Percentiles rank a stretch among this genome's conserved stretches.
Conservation (phyloP, 306 rosid genomes). For the Begonia fuchsioides region DNA sequence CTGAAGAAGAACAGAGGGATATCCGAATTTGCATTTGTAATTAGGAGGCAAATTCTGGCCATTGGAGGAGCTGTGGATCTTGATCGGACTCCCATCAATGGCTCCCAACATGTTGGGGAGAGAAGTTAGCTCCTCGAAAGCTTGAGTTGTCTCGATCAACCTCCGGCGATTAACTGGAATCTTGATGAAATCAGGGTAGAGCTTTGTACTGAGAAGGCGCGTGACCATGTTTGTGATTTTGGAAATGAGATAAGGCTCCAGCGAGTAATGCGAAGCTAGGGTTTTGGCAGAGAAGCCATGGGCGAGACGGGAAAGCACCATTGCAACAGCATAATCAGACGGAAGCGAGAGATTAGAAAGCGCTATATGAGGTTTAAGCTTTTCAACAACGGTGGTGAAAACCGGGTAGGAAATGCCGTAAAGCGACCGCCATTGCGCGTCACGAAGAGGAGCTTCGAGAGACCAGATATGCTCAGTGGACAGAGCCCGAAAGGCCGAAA, state of each 20-base stretch:
- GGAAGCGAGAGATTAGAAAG: slow-evolving; percentile 82
- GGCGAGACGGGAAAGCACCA: slow-evolving; percentile 83
- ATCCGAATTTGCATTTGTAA: slow-evolving; percentile 50
- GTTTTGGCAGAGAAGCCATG: slow-evolving; percentile 71
- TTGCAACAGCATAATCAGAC: slow-evolving; percentile 77
- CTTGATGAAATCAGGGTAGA: slow-evolving; percentile 72
- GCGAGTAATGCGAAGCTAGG: slow-evolving; percentile 59
- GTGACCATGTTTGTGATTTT: slow-evolving; percentile 96
- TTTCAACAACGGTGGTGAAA: slow-evolving; percentile 79
- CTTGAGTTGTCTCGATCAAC: slow-evolving; percentile 54
- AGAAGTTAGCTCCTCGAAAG: slow-evolving; percentile 69
- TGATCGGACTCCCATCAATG: slow-evolving; percentile 60
- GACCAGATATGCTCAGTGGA: slow-evolving; percentile 95
- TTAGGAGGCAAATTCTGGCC: slow-evolving; percentile 21
- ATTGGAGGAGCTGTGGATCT: slow-evolving; percentile 23
- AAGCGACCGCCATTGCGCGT: slow-evolving; percentile 83
- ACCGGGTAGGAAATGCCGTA: slow-evolving; percentile 83
- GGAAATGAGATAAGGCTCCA: slow-evolving; percentile 85
- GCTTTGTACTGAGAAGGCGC: slow-evolving; percentile 81
- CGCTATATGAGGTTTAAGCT: slow-evolving; percentile 76
- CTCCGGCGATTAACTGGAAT: slow-evolving; percentile 71
- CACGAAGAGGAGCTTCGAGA: slow-evolving; percentile 80
- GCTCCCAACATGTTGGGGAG: slow-evolving; percentile 94
- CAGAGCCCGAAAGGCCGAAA: slow-evolving; percentile 83
- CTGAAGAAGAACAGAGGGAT: slow-evolving; percentile 60